These are phyloP conservation scores for Solanum arcanum DNA, from an alignment of 257 asterid species.

Conservation along the genomic window DNA sequence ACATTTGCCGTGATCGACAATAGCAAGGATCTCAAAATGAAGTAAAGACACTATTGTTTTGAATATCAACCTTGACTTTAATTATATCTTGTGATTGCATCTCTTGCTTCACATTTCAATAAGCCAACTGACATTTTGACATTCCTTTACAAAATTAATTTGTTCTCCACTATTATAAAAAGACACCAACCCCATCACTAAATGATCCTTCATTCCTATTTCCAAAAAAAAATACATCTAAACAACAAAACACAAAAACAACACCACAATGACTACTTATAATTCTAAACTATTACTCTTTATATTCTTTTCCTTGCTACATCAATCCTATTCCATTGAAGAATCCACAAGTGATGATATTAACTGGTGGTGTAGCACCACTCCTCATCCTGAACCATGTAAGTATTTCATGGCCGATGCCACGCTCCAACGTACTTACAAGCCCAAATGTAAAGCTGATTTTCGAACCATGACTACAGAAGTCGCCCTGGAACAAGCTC, in stretches of 20 bases:
- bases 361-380: constrained; percentile 45
- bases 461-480: constrained; percentile 33
- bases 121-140: background rate
- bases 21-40: constrained; percentile 42
- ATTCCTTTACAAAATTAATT: background rate
- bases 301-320: constrained; percentile 1
- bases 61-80: constrained; percentile 4
- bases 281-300: background rate
- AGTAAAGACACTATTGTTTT: constrained; percentile 8
- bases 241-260: background rate
- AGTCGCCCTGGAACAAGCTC: constrained; percentile 48
- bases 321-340: background rate
- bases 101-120: background rate
- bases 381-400: constrained; percentile 64
- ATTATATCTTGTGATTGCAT: background rate
- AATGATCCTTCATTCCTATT: background rate
- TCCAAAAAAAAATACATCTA: background rate
- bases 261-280: background rate
- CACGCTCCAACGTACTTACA: background rate
- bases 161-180: background rate
- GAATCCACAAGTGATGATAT: constrained; percentile 17
- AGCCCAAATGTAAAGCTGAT: constrained; percentile 25
- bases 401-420: constrained; percentile 28
- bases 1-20: constrained; percentile 53
- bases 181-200: background rate